phyloP scores from a whole-genome alignment of 2,329 filamentous ascomycete species.

The Trichoderma guizhouense region DNA sequence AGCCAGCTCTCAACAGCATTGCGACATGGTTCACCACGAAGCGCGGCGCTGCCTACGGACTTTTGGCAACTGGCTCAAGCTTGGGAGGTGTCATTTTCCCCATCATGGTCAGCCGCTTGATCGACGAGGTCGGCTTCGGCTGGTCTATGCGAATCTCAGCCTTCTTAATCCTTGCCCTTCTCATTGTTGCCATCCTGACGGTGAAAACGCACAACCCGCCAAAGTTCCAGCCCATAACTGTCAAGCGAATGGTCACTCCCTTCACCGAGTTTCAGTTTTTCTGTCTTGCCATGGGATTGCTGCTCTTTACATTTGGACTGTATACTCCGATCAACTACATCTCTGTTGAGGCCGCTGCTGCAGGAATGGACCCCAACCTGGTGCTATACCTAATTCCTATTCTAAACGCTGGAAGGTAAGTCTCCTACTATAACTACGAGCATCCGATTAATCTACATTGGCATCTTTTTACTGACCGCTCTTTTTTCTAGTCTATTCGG shows the following conservation, averaged over 20 bases:
- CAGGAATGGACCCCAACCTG: constrained; percentile 22
- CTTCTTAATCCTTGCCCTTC: constrained; percentile 36
- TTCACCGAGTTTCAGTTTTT: constrained; percentile 30
- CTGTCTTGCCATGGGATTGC: constrained; percentile 27
- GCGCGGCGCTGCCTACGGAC: constrained; percentile 35
- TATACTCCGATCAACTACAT: constrained; percentile 33
- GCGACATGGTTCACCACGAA: constrained; percentile 35
- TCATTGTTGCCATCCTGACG: constrained; percentile 34
- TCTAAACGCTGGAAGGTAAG: constrained; percentile 25
- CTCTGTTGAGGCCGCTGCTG: constrained; percentile 22
- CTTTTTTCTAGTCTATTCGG: constrained; percentile 23
- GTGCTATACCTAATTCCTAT: constrained; percentile 26
- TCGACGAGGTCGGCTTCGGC: constrained; percentile 34
- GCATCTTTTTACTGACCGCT: background rate
- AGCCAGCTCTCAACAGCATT: constrained; percentile 33
- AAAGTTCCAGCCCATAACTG: constrained; percentile 27
- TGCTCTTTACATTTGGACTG: constrained; percentile 33
- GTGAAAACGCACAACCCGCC: constrained; percentile 30
- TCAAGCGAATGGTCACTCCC: constrained; percentile 31
- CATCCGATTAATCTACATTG: background rate
- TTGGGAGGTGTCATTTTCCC: constrained; percentile 41
- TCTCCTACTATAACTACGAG: background rate
- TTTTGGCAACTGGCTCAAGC: constrained; percentile 35
- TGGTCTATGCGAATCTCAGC: constrained; percentile 40
- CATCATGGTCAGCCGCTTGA: constrained; percentile 38